These are phyloP conservation scores for Ceratocystis huliohia DNA, from an alignment of 2,329 filamentous ascomycete genomes.

Conservation along the genomic window DNA sequence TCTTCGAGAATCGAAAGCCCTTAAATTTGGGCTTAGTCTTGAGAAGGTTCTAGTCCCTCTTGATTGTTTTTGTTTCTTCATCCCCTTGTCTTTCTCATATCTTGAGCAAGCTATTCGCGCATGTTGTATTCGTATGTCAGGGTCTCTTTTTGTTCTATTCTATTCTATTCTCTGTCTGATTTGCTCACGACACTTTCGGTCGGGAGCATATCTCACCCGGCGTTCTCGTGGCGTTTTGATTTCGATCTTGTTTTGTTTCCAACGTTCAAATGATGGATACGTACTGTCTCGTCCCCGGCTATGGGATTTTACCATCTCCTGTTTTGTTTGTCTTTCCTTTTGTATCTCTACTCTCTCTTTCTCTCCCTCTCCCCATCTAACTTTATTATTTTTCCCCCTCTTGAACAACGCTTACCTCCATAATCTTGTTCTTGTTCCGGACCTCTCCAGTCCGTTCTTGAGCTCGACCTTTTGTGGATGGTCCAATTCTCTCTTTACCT, in stretches of 20 bases:
- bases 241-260: background rate
- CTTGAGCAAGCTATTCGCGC: no score
- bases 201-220: background rate
- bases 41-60: background rate
- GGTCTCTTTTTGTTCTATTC: background rate
- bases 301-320: no score
- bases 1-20: background rate
- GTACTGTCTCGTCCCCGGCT: no score
- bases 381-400: background rate
- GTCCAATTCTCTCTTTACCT: background rate
- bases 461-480: background rate
- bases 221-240: constrained; percentile 3
- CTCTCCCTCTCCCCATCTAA: background rate
- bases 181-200: background rate
- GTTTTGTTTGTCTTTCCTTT: background rate
- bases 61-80: constrained; percentile 9
- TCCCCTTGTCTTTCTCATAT: background rate
- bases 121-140: no score
- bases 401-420: constrained; percentile 4
- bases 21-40: background rate
- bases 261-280: background rate
- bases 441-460: background rate
- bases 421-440: background rate
- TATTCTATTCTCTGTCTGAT: background rate
- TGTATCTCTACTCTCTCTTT: background rate